Percentiles rank a stretch among this genome's conserved stretches.
Evolutionary conservation across 1,284 basidiomycete genomes (phyloP).

Genomic region (Puccinia triticina): DNA sequence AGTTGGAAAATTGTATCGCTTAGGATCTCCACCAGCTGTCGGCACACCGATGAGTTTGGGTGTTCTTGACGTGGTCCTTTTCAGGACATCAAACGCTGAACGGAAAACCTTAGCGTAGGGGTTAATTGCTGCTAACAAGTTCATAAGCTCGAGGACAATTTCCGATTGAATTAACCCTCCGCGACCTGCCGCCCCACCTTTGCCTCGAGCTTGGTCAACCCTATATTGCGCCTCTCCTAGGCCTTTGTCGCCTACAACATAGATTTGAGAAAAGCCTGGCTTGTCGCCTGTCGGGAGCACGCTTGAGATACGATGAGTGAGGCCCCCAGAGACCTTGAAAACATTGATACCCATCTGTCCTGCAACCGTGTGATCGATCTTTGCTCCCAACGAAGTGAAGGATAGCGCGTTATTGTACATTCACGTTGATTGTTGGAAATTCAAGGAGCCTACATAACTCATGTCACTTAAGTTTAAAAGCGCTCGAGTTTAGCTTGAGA

Average conservation of each 20-base stretch:
- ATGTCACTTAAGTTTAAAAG: too few relatives aligned
- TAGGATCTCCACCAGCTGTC: neutral
- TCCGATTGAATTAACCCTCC: too few relatives aligned
- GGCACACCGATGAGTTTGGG: neutral
- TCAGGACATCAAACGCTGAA: neutral
- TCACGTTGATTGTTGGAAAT: neutral
- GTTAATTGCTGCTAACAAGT: too few relatives aligned
- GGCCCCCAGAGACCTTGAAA: neutral
- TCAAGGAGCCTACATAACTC: neutral
- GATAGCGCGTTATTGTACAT: slow-evolving; percentile 25
- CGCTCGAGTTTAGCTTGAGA: neutral
- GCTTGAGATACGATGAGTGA: neutral
- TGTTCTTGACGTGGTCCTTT: too few relatives aligned
- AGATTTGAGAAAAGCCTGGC: slow-evolving; percentile 24
- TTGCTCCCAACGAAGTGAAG: slow-evolving; percentile 8
- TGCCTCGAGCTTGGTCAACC: neutral
- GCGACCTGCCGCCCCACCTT: too few relatives aligned
- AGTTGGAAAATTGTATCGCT: slow-evolving; percentile 3
- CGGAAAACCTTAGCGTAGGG: neutral
- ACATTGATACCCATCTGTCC: neutral
- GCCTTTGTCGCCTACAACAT: slow-evolving; percentile 8
- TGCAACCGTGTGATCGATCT: neutral
- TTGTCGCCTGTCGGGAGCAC: neutral
- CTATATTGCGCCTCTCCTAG: too few relatives aligned
- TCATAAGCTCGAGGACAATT: too few relatives aligned